A percentile compares a stretch with the other conserved stretches of the same genome.
Conservation (phyloP, 371 early-diverging fungal genomes). For the Gilbertella persicaria region DNA sequence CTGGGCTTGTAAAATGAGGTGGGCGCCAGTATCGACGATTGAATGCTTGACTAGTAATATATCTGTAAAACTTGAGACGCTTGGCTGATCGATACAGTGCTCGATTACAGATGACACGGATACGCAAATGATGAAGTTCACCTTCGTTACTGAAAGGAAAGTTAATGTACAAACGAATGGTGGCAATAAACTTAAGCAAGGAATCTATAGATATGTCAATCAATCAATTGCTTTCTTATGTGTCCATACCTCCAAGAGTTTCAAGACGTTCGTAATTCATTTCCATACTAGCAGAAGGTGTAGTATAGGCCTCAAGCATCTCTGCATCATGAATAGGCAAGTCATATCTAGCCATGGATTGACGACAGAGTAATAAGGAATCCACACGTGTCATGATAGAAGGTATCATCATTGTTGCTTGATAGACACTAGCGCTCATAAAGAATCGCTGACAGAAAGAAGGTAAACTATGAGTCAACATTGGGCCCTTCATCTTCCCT, state of each 20-base stretch:
- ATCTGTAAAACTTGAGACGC: constrained; percentile 57
- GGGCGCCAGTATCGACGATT: constrained; percentile 70
- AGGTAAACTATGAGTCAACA: constrained; percentile 54
- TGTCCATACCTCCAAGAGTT: constrained; percentile 77
- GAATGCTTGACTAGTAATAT: constrained; percentile 63
- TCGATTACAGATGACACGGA: constrained; percentile 76
- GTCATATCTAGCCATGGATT: constrained; percentile 51
- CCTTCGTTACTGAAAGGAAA: constrained; percentile 84
- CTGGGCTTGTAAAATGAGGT: constrained; percentile 40
- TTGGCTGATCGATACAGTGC: constrained; percentile 65
- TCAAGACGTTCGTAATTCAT: constrained; percentile 95
- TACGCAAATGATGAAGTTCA: constrained; percentile 70
- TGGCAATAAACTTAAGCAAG: constrained; percentile 85
- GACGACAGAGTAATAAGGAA: constrained; percentile 58
- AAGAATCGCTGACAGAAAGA: constrained; percentile 55
- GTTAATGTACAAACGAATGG: constrained; percentile 76
- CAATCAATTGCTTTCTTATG: not conserved
- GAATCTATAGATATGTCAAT: constrained; percentile 58
- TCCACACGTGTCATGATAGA: constrained; percentile 73
- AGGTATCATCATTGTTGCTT: constrained; percentile 60
- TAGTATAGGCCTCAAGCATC: constrained; percentile 76
- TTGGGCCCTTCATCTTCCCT: constrained; percentile 26
- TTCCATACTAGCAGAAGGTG: constrained; percentile 67
- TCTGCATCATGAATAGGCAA: constrained; percentile 41
- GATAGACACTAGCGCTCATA: constrained; percentile 56